phyloP scores from a whole-genome alignment of 306 rosid species.

The Glycine latifolia region DNA sequence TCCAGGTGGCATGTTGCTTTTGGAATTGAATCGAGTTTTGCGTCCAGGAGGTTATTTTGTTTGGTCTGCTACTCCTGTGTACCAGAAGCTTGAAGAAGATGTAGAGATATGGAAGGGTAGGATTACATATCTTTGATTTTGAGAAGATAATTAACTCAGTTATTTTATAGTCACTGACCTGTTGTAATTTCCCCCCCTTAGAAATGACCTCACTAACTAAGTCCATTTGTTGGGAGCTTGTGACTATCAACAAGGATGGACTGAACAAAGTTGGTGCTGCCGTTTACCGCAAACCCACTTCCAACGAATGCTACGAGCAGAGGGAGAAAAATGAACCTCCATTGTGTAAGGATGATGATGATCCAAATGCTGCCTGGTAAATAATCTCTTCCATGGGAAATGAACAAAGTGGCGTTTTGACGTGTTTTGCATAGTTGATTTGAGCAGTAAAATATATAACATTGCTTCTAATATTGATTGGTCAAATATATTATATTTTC shows the following conservation, averaged over 20 bases:
- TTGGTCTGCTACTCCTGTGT: slow-evolving; percentile 97
- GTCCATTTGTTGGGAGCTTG: slow-evolving; percentile 94
- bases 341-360: slow-evolving; percentile 80
- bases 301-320: slow-evolving; percentile 78
- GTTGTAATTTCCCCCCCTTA: slow-evolving; percentile 35
- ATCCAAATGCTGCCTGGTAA: slow-evolving; percentile 95
- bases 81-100: slow-evolving; percentile 83
- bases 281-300: slow-evolving; percentile 77
- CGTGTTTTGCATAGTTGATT: not conserved
- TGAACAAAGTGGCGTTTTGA: too few species aligned
- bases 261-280: slow-evolving; percentile 74
- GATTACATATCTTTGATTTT: slow-evolving; percentile 37
- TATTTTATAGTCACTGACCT: slow-evolving; percentile 24
- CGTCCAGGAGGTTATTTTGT: slow-evolving; percentile 86
- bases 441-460: not conserved
- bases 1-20: slow-evolving; percentile 80
- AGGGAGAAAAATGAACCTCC: slow-evolving; percentile 76
- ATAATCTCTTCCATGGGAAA: not conserved
- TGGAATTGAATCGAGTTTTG: slow-evolving; percentile 82
- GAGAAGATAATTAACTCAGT: slow-evolving; percentile 13
- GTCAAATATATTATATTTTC: slow-evolving; percentile 27
- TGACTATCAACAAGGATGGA: slow-evolving; percentile 74
- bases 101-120: slow-evolving; percentile 83
- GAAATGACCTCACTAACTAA: slow-evolving; percentile 78
- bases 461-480: slow-evolving; percentile 6